Evolutionary conservation across 1,139 yeast species (phyloP).

Genomic region (Lizanozyma gosingica): DNA sequence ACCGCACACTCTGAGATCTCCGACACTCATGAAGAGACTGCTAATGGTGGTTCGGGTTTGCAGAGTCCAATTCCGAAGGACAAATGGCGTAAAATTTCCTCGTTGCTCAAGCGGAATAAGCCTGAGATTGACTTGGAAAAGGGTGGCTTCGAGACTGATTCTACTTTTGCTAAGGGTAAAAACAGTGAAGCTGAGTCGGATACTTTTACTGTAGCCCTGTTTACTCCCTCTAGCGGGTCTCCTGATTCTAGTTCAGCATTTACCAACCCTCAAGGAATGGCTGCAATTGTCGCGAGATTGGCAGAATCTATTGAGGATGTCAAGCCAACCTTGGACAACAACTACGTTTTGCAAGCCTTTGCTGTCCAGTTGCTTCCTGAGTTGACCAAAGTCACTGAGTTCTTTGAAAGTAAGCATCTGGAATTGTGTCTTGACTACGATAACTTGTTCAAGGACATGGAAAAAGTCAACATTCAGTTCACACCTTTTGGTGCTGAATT

Average conservation of each 20-base stretch:
- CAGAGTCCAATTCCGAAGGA: not conserved
- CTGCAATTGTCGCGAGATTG: not conserved
- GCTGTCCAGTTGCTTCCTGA: conserved; percentile 20
- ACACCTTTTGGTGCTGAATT: conserved; percentile 7
- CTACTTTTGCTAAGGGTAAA: not conserved
- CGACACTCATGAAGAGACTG: conserved; percentile 2
- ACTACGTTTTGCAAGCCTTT: not conserved
- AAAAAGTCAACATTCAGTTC: conserved; percentile 8
- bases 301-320: not conserved
- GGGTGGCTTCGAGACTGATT: not conserved
- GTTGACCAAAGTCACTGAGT: conserved; percentile 45
- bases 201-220: conserved; percentile 1
- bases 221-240: not conserved
- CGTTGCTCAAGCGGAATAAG: not conserved
- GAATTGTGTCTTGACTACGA: conserved; percentile 40
- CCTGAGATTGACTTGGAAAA: conserved; percentile 3
- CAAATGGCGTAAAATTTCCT: not conserved
- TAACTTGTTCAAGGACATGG: conserved; percentile 32
- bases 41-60: conserved; percentile 3
- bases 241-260: not conserved
- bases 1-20: conserved; percentile 3
- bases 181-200: conserved; percentile 4
- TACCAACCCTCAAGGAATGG: not conserved
- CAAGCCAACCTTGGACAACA: not conserved
- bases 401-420: conserved; percentile 41